These are phyloP conservation scores for Sporothrix globosa DNA, from an alignment of 2,329 filamentous ascomycete genomes.

Conservation along the genomic window DNA sequence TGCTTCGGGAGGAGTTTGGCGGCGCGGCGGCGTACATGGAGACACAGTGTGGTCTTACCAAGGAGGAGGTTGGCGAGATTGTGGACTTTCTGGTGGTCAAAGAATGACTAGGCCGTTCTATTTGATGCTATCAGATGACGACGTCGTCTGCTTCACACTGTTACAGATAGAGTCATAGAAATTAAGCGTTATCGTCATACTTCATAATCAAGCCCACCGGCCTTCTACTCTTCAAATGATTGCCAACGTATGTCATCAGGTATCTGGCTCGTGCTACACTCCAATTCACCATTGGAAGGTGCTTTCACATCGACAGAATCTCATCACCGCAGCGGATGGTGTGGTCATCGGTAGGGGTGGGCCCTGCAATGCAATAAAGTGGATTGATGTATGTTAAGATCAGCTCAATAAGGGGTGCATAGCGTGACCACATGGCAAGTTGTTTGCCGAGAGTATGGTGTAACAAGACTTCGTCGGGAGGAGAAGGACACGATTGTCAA, in stretches of 20 bases:
- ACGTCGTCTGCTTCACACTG: not conserved
- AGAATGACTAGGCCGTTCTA: not conserved
- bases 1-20: conserved; percentile 64
- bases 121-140: not conserved
- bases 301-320: not conserved
- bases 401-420: not conserved
- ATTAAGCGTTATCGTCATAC: not conserved
- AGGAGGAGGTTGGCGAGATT: conserved; percentile 43
- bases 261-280: not conserved
- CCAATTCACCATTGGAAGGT: not conserved
- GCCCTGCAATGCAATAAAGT: not conserved
- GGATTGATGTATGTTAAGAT: not conserved
- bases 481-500: not conserved
- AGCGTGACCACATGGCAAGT: not conserved
- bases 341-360: not conserved
- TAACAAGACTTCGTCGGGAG: not conserved
- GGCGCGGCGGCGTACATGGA: conserved; percentile 66
- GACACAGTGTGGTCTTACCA: conserved; percentile 60
- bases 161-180: conserved; percentile 20
- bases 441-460: not conserved
- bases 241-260: not conserved
- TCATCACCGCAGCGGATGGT: not conserved
- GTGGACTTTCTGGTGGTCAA: conserved; percentile 17
- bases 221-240: not conserved
- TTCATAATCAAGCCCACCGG: too few species aligned